Evolutionary conservation across 257 asterid genomes (phyloP), one percentile per base, ranked within the genome.

Genomic region (Orobanche coerulescens): DNA sequence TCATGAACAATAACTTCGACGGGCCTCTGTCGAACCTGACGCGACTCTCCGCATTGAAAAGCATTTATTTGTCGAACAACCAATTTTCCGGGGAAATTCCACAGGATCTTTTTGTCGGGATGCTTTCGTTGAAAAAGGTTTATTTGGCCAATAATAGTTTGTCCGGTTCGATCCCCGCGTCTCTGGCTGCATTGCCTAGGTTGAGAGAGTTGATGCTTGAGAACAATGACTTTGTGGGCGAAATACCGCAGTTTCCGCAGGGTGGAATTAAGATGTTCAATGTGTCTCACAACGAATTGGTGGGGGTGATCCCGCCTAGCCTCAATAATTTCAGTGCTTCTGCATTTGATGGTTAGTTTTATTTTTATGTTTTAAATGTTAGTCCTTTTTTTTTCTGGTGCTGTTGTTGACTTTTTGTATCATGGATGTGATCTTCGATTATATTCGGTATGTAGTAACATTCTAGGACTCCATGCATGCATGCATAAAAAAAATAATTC

Each of bases 41-140:
- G 22, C 68, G 52, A 37, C 40, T 93, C 0, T 49, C 74, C 2
- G 18, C 61, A 34, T 15, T 89, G 56, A 87, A 74, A 53, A 56
- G 73, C 7, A 16, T 84, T 3, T 87, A 77, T 39, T 55, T 93
- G 24, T 86, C 96, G 0, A 11, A 75, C 26, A 93, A 93, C 40
- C 59, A 67, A 15, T 76, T 89, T 7, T 77, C 81, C 0, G 96
- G 95, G 16, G 76, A 48, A 10, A 83, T 93, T 49, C 71, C 82
- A 1, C 30, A 61, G 0, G 34, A 56, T 13, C 61, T 62, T 0
- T 93, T 93, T 62, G 37, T 30, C 0, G 92, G 85, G 24, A 86
- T 90, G 96, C 0, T 8, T 13, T 78, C 77, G 3, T 56, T 93
- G 70, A 83, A 79, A 84, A 87, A 83, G 62, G 73, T 93, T 11